Evolutionary conservation across 2,329 filamentous ascomycete genomes (phyloP), one percentile per base, ranked within the genome.

Genomic region (Claviceps purpurea): DNA sequence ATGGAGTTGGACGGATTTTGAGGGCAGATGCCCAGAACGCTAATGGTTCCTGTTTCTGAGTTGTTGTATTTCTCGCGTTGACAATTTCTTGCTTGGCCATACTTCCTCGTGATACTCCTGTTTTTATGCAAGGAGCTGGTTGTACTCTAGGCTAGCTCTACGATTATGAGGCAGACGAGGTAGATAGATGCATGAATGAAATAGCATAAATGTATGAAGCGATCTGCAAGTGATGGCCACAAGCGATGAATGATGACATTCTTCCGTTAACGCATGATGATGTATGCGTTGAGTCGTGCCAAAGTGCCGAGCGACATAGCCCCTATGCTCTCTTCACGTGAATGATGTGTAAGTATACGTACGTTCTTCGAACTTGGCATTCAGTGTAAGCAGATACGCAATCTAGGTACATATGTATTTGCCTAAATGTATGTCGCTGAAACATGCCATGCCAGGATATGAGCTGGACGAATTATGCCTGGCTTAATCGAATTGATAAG

Each of bases 1-100:
- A 63, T 58, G 69, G 69, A 71, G 69, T 72, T 72, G 66, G 63
- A 65, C 60, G 62, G 62, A 62, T 60, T 61, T 62, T 57, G 61
- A 60, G 60, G 64, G 62, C 64, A 62, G 53, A 46, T 62, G 60
- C 57, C 50, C 48, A 63, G 61, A 61, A 63, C 34, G 59, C 59
- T 62, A 58, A 59, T 63, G 46, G 26, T 66, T 44, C 26, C n/a
- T 44, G 24, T 24, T 10, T 65, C 60, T 61, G 48, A 54, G 54
- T 47, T 55, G 52, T 46, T 46, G 14, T 49, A 56, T 56, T 51
- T 59, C 58, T 57, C 57, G 56, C 57, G 56, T 62, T 57, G 56
- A 55, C 57, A 57, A 10, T 30, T 55, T 60, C 6, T 58, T 59
- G 59, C 58, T 62, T 62, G 61, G 56, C 55, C 63, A 67, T 69